Base-by-base conservation (phyloP, 164 flowering plant genomes). In the Stephania yunnanensis region DNA sequence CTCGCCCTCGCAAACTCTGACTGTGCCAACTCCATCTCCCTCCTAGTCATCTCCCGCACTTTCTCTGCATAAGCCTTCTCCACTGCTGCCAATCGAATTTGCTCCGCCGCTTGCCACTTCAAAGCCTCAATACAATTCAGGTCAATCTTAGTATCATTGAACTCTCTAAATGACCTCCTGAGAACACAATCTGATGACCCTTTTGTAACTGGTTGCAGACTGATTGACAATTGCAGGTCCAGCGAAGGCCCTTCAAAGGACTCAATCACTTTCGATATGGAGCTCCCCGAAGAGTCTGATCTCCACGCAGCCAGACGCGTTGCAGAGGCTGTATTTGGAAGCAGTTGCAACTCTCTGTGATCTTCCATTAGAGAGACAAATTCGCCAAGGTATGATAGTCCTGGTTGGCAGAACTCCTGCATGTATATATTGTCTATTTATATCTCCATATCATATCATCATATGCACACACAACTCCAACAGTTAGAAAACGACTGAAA, bases 61-160 rank as follows among this genome's bases (percentile, higher is more conserved):
- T 91, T 77, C 85, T 95, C 99, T 7, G 99, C 97, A 70, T 95
- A 92, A 12, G 95, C 97, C 81, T 87, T 95, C 76, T 95, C 99
- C 52, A 86, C 81, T 0, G 93, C 88, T 2, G 99, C 99, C 67
- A 93, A 55, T 71, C 95, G 81, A 48, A 89, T 88, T 76, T 95
- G 95, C 88, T 95, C 99, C 9, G 90, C 86, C 1, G 95, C 93
- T 63, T 95, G 88, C 91, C 91, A 86, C 68, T 88, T 91, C 80
- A 95, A 31, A 5, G 91, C 86, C 78, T 89, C 89, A 4, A 87
- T 85, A 55, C 82, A 67, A 19, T 78, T 53, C 55, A 73, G 5
- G 68, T 82, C 78, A 1, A 61, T 45, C 77, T 65, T 73, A 5
- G 25, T 46, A 2, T 74, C 82, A 10, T 71, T 66, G 20, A 55